Evolutionary conservation across 148 eudicot genomes (phyloP).

Genomic region (Fagopyrum esculentum): DNA sequence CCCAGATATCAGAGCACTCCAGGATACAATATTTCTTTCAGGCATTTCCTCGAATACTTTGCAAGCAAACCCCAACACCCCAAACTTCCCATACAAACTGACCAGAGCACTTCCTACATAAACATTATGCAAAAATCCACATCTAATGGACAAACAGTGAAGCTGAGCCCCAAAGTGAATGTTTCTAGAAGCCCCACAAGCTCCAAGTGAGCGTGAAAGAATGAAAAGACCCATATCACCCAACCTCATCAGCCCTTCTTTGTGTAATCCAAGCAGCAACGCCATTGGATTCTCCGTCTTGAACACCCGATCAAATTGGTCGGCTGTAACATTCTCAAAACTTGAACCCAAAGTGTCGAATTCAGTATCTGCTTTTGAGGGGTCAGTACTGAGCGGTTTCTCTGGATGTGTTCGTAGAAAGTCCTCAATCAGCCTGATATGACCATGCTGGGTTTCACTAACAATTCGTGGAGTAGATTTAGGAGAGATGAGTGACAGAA

Average conservation of each 20-base stretch:
- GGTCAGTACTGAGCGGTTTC: slow-evolving; percentile 6
- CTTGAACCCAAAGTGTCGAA: not conserved
- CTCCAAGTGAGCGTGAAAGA: slow-evolving; percentile 29
- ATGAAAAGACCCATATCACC: slow-evolving; percentile 20
- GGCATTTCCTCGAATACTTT: slow-evolving; percentile 39
- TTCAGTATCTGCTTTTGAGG: slow-evolving; percentile 2
- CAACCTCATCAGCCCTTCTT: slow-evolving; percentile 21
- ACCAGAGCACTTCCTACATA: slow-evolving; percentile 44
- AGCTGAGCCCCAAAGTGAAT: slow-evolving; percentile 29
- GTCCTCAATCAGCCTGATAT: slow-evolving; percentile 28
- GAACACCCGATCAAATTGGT: slow-evolving; percentile 13
- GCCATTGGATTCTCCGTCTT: slow-evolving; percentile 19
- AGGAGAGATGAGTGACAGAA: slow-evolving; percentile 25
- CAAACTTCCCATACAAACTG: slow-evolving; percentile 75
- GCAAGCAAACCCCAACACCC: slow-evolving; percentile 39
- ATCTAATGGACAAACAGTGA: slow-evolving; percentile 29
- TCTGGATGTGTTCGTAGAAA: slow-evolving; percentile 19
- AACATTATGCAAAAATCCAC: slow-evolving; percentile 25
- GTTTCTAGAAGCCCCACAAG: slow-evolving; percentile 16
- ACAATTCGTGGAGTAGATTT: slow-evolving; percentile 11
- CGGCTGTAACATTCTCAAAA: not conserved
- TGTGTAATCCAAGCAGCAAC: slow-evolving; percentile 14
- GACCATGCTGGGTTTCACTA: slow-evolving; percentile 15
- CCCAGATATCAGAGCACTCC: slow-evolving; percentile 65
- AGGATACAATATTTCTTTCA: slow-evolving; percentile 38